Evolutionary conservation across 179 eudicot species (phyloP).

Genomic region (Heliamphora pulchella): DNA sequence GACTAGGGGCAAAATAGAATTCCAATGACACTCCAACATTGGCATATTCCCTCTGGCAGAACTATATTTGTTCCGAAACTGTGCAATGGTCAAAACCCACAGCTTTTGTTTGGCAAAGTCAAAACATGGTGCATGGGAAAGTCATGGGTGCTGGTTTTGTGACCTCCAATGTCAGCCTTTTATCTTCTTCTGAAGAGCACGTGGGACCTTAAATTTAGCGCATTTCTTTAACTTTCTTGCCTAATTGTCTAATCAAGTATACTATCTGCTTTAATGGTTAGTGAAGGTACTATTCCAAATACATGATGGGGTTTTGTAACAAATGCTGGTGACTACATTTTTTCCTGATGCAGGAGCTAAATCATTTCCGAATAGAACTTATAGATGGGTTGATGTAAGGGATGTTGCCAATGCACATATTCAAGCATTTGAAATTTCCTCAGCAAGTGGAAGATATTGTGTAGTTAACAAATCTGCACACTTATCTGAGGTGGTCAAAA

Average conservation of each 20-base stretch:
- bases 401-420: slow-evolving; percentile 25
- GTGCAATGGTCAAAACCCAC: too few relatives aligned
- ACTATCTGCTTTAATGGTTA: too few relatives aligned
- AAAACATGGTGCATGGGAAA: not conserved
- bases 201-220: too few relatives aligned
- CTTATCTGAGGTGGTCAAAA: slow-evolving; percentile 10
- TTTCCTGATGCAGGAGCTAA: slow-evolving; percentile 12
- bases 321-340: not conserved
- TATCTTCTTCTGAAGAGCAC: too few relatives aligned
- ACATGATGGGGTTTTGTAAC: not conserved
- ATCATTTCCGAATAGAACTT: not conserved
- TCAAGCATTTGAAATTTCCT: slow-evolving; percentile 23
- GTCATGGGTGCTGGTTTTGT: not conserved
- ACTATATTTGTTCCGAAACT: too few relatives aligned
- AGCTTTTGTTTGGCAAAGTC: not conserved
- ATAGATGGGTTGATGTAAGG: slow-evolving; percentile 17
- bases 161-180: not conserved
- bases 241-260: too few relatives aligned
- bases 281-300: too few relatives aligned
- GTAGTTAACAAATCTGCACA: not conserved
- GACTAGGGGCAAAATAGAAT: too few relatives aligned
- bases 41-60: too few relatives aligned
- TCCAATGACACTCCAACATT: too few relatives aligned
- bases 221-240: too few relatives aligned
- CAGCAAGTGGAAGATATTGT: slow-evolving; percentile 23